Conservation (phyloP, 1,284 basidiomycete genomes). For the Termitomyces sp. region DNA sequence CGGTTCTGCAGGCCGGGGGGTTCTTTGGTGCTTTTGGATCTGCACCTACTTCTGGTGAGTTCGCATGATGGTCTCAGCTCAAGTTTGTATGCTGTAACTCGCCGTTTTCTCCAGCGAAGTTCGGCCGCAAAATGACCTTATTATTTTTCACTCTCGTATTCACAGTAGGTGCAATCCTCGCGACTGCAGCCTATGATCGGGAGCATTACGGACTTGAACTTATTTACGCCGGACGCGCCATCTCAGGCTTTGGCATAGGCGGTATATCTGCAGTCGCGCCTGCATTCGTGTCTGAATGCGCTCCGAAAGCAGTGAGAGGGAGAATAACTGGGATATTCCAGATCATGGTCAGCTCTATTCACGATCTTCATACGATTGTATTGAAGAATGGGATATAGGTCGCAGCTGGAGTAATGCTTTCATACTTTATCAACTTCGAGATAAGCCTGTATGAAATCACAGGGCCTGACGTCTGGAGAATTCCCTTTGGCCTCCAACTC, state of each 20-base stretch:
- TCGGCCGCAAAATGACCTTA: conserved; percentile 56
- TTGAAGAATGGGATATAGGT: conserved; percentile 21
- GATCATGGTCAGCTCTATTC: conserved; percentile 48
- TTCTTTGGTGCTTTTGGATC: conserved; percentile 70
- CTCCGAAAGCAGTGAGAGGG: conserved; percentile 69
- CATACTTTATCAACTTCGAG: conserved; percentile 75
- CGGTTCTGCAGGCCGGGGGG: conserved; percentile 73
- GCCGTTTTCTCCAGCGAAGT: conserved; percentile 29
- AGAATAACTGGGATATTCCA: conserved; percentile 76
- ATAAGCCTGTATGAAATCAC: conserved; percentile 47
- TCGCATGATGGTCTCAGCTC: background rate
- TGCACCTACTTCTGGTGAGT: conserved; percentile 53
- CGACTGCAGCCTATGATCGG: conserved; percentile 49
- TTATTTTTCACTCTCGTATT: conserved; percentile 59
- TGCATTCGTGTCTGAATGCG: conserved; percentile 75
- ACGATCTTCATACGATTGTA: background rate
- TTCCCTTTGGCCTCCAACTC: conserved; percentile 73
- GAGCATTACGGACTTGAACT: conserved; percentile 44
- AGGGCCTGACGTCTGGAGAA: conserved; percentile 56
- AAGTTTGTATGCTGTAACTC: background rate
- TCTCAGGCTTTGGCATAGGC: conserved; percentile 65
- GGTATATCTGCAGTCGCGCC: conserved; percentile 63
- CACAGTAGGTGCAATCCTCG: conserved; percentile 53
- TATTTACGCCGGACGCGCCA: conserved; percentile 71
- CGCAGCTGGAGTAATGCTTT: conserved; percentile 68